Evolutionary conservation across 2,329 filamentous ascomycete species (phyloP), one percentile per base, ranked within the genome.

Genomic region (Clonostachys rhizophaga): DNA sequence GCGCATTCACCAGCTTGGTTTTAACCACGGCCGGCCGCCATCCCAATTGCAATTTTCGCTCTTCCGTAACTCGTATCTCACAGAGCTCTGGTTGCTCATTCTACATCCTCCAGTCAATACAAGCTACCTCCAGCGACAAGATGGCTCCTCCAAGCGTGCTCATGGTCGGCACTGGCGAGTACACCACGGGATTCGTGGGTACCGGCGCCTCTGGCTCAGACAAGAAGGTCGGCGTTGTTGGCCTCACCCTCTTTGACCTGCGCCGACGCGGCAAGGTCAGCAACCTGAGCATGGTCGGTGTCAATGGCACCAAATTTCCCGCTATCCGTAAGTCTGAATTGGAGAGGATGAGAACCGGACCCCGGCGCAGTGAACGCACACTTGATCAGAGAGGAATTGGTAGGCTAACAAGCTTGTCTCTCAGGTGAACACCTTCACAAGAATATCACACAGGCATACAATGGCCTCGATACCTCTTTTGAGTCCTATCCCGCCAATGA

Each of bases 211-310:
- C 90, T 5, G 85, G 81, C 11, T 95, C 90, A 44, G 92, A 96
- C 76, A 96, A 96, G 75, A 96, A 96, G 69, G 87, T 96, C 44
- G 91, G 92, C 49, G 92, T 96, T 10, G 91, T 96, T 16, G 91
- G 89, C 39, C 72, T 96, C 64, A 92, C 89, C 20, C 75, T 96
- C 55, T 95, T 96, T 66, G 91, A 96, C 65, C 76, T 96, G 54
- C 84, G 91, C 50, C 80, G 91, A 52, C 79, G 91, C 64, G 91
- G 91, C 57, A 96, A 96, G 70, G 91, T 96, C 20, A 85, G 81
- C 57, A 83, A 87, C 51, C 74, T 96, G 59, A 83, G 83, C 60
- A 96, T 96, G 91, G 91, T 89, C 18, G 92, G 91, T 47, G 89
- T 89, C 47, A 91, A 89, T 50, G 92, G 91, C 53, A 80, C 78